Percentiles rank a stretch among this genome's conserved stretches.
Evolutionary conservation across 2,329 filamentous ascomycete genomes (phyloP).

Genomic region (Scytalidium lignicola): DNA sequence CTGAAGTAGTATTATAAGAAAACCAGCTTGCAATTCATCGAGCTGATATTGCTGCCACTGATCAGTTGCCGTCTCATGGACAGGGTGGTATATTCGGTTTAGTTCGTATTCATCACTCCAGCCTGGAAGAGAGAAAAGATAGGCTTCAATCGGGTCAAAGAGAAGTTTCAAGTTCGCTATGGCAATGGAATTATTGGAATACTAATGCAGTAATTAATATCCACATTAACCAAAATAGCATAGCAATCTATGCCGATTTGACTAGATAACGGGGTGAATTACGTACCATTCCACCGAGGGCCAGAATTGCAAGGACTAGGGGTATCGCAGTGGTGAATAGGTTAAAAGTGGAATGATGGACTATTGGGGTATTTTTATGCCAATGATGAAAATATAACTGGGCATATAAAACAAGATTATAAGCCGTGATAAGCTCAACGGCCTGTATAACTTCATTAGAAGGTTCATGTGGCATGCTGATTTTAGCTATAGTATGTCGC

Average conservation of each 20-base stretch:
- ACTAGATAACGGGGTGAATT: neutral
- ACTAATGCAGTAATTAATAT: too few species aligned
- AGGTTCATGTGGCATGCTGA: slow-evolving; percentile 14
- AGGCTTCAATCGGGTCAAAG: slow-evolving; percentile 22
- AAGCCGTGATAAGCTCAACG: slow-evolving; percentile 20
- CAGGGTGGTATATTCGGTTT: slow-evolving; percentile 18
- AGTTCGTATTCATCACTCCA: slow-evolving; percentile 24
- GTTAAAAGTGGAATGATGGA: slow-evolving; percentile 26
- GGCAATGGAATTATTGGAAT: slow-evolving; percentile 18
- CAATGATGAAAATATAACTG: slow-evolving; percentile 28
- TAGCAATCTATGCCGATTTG: too few species aligned
- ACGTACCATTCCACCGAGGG: slow-evolving; percentile 26
- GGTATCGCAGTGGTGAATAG: slow-evolving; percentile 23
- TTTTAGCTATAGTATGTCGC: slow-evolving; percentile 16
- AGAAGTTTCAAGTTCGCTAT: slow-evolving; percentile 18
- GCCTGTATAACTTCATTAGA: slow-evolving; percentile 21
- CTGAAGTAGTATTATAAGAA: slow-evolving; percentile 26
- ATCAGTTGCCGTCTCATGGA: slow-evolving; percentile 16
- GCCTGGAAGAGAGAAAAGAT: slow-evolving; percentile 22
- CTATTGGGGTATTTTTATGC: slow-evolving; percentile 27
- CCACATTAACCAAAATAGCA: too few species aligned
- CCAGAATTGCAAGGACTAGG: slow-evolving; percentile 23
- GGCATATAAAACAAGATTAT: slow-evolving; percentile 19
- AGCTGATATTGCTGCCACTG: slow-evolving; percentile 27
- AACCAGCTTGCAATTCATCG: slow-evolving; percentile 26